Percentiles rank a stretch among this genome's conserved stretches.
These are phyloP conservation scores for Thelephora ganbajun DNA, from an alignment of 768 basidiomycete genomes.

Conservation along the genomic window DNA sequence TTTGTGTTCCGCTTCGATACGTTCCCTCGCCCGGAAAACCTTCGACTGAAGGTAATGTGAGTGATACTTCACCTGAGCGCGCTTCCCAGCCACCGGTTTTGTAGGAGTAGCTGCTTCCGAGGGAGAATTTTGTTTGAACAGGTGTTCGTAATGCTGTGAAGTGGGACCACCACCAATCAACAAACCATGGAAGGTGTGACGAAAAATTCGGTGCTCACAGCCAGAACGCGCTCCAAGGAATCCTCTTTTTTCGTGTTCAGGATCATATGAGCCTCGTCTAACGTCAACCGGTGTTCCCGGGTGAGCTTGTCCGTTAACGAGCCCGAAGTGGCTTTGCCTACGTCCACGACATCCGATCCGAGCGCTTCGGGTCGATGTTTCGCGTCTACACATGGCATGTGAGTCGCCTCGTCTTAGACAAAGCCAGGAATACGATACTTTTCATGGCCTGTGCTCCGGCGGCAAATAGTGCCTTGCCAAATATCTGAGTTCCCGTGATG, in stretches of 20 bases:
- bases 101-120: constrained; percentile 29
- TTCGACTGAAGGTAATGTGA: constrained; percentile 96
- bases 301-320: constrained; percentile 72
- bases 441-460: constrained; percentile 86
- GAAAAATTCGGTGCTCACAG: constrained; percentile 28
- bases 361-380: constrained; percentile 63
- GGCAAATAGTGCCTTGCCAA: constrained; percentile 85
- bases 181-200: constrained; percentile 10
- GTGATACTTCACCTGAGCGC: constrained; percentile 22
- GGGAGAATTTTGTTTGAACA: constrained; percentile 83
- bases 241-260: constrained; percentile 76
- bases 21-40: constrained; percentile 86
- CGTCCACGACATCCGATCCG: constrained; percentile 58
- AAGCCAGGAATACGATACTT: constrained; percentile 33
- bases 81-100: constrained; percentile 26
- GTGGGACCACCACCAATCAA: neutral
- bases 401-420: neutral
- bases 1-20: constrained; percentile 78
- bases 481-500: constrained; percentile 60
- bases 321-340: constrained; percentile 60
- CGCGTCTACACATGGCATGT: constrained; percentile 43
- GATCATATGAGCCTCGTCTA: constrained; percentile 91
- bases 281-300: constrained; percentile 78
- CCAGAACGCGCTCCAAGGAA: constrained; percentile 48
- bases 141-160: constrained; percentile 75